Percentiles rank a stretch among this genome's conserved stretches.
phyloP scores from a whole-genome alignment of 2,329 filamentous ascomycete species.

The Diaporthe helianthi region DNA sequence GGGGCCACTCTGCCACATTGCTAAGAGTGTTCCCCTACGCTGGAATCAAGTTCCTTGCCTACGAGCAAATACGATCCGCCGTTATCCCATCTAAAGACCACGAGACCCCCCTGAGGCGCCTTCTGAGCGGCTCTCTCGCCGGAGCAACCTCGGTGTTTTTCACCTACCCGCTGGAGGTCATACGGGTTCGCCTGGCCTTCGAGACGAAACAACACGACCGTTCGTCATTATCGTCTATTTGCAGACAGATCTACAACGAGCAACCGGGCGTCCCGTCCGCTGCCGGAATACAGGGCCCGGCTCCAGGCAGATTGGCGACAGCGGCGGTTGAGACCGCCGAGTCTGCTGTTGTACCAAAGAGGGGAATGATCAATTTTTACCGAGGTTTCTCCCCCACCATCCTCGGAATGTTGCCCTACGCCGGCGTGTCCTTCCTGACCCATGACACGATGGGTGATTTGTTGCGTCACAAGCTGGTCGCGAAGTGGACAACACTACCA shows the following conservation, averaged over 20 bases:
- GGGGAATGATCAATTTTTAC: conserved; percentile 89
- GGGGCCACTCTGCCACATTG: conserved; percentile 92
- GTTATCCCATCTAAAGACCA: conserved; percentile 75
- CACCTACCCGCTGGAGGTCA: conserved; percentile 93
- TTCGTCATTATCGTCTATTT: conserved; percentile 77
- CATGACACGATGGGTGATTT: conserved; percentile 91
- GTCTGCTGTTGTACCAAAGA: conserved; percentile 62
- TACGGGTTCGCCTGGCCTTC: conserved; percentile 90
- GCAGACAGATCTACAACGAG: conserved; percentile 86
- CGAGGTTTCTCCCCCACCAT: conserved; percentile 90
- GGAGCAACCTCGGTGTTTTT: conserved; percentile 93
- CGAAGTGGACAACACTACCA: conserved; percentile 77
- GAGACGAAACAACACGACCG: conserved; percentile 81
- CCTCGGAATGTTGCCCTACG: conserved; percentile 95
- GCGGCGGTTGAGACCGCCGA: conserved; percentile 54
- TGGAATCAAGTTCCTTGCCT: conserved; percentile 96
- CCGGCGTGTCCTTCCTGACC: conserved; percentile 92
- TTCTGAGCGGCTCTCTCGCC: conserved; percentile 75
- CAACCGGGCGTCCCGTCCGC: conserved; percentile 55
- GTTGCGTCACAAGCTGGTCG: conserved; percentile 72
- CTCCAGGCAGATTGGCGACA: conserved; percentile 51
- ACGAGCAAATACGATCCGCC: conserved; percentile 88
- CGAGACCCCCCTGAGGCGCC: conserved; percentile 81
- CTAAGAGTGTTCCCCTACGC: conserved; percentile 97
- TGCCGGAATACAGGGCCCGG: conserved; percentile 43